Percentiles rank a stretch among this genome's conserved stretches.
Conservation (phyloP, 352 stramenopile species). For the Phytophthora europaea region DNA sequence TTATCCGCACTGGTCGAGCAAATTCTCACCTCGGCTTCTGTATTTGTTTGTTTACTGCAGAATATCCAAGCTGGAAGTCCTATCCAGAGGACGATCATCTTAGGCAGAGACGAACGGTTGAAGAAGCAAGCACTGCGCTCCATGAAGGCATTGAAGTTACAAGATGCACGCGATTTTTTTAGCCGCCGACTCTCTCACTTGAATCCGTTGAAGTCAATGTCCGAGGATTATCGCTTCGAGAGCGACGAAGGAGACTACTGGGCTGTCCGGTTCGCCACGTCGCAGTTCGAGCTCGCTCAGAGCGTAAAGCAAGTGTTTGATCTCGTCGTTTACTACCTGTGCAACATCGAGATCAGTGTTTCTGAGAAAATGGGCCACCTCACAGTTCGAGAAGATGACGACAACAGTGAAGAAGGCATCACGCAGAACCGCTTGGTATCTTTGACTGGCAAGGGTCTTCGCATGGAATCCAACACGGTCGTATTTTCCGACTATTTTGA, state of each 20-base stretch:
- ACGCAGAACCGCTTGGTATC: slow-evolving; percentile 42
- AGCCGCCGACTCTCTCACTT: slow-evolving; percentile 23
- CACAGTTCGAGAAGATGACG: slow-evolving; percentile 52
- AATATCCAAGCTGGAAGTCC: slow-evolving; percentile 42
- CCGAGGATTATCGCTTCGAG: slow-evolving; percentile 46
- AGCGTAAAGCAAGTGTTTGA: slow-evolving; percentile 52
- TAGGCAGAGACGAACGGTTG: slow-evolving; percentile 25
- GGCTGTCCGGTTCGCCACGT: slow-evolving; percentile 40
- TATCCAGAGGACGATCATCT: slow-evolving; percentile 36
- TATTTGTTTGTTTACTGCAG: slow-evolving; percentile 6
- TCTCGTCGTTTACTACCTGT: slow-evolving; percentile 41
- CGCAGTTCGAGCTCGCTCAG: slow-evolving; percentile 31
- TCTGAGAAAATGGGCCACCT: slow-evolving; percentile 47
- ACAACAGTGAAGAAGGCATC: slow-evolving; percentile 32
- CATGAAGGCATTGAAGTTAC: slow-evolving; percentile 36
- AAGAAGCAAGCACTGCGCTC: slow-evolving; percentile 18
- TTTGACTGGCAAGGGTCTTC: slow-evolving; percentile 33
- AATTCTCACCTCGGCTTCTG: not conserved
- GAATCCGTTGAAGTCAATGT: slow-evolving; percentile 35
- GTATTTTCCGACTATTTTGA: slow-evolving; percentile 39
- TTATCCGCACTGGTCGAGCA: not conserved
- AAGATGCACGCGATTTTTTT: slow-evolving; percentile 32
- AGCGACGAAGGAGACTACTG: slow-evolving; percentile 36
- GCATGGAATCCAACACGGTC: slow-evolving; percentile 47
- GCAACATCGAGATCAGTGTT: slow-evolving; percentile 53